Evolutionary conservation across 2,329 filamentous ascomycete species (phyloP).

Genomic region (Aspergillus ustus): DNA sequence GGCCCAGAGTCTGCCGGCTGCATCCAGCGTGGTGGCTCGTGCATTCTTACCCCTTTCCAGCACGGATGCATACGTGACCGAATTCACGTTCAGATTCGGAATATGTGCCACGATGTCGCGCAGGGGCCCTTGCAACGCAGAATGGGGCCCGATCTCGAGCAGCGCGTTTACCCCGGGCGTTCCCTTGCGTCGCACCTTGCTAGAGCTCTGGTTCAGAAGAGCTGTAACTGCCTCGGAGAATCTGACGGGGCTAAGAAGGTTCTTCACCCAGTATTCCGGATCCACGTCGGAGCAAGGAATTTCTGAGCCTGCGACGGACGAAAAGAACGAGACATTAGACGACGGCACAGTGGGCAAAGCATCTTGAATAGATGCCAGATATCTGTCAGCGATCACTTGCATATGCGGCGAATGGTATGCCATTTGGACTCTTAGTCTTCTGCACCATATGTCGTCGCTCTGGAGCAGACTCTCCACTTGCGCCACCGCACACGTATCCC

Average conservation of each 20-base stretch:
- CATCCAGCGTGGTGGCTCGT: too few species aligned
- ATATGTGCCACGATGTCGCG: too few species aligned
- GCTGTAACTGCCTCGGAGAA: constrained; percentile 7
- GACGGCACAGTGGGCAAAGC: background rate
- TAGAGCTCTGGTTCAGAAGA: background rate
- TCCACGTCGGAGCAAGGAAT: background rate
- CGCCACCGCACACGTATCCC: constrained; percentile 32
- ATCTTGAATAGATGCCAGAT: background rate
- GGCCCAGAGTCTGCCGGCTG: too few species aligned
- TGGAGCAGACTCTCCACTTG: constrained; percentile 24
- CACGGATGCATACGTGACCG: too few species aligned
- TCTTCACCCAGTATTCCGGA: constrained; percentile 13
- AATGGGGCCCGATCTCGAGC: constrained; percentile 19
- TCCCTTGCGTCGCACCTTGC: too few species aligned
- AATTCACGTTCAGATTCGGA: too few species aligned
- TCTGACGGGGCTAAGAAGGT: constrained; percentile 13
- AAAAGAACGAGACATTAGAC: too few species aligned
- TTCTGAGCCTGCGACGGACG: background rate
- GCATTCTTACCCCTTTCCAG: too few species aligned
- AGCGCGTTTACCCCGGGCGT: too few species aligned
- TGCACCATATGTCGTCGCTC: constrained; percentile 22
- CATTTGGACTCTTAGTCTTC: constrained; percentile 23
- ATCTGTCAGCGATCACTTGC: constrained; percentile 5
- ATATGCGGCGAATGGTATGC: constrained; percentile 38
- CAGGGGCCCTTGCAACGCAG: background rate